phyloP scores from a whole-genome alignment of 1,284 basidiomycete species.

The Puccinia triticina region DNA sequence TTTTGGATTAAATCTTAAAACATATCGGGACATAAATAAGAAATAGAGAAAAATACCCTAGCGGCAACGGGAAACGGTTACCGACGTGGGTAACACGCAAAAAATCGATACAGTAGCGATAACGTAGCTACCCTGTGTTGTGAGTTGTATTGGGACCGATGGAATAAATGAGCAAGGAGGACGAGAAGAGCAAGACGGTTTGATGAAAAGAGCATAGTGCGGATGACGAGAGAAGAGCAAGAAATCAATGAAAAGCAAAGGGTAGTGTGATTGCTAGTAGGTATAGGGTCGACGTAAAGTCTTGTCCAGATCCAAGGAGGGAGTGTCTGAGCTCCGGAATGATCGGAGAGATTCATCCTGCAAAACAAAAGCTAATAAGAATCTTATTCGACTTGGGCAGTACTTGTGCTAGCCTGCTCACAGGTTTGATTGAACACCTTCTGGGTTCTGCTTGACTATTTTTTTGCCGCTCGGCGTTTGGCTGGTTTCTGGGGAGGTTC shows the following conservation, averaged over 20 bases:
- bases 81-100: no score
- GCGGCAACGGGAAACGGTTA: no score
- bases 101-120: no score
- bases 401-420: not conserved
- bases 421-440: not conserved
- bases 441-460: not conserved
- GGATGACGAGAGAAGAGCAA: slow-evolving; percentile 12
- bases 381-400: slow-evolving; percentile 2
- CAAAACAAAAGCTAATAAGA: slow-evolving; percentile 9
- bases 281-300: not conserved
- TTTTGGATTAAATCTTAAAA: no score
- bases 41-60: no score
- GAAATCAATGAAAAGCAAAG: slow-evolving; percentile 14
- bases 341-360: slow-evolving; percentile 1
- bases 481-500: no score
- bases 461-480: no score
- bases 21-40: no score
- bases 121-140: no score
- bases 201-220: slow-evolving; percentile 7
- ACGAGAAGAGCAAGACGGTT: not conserved
- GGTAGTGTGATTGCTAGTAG: not conserved
- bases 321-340: slow-evolving; percentile 6
- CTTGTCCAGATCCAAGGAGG: slow-evolving; percentile 1
- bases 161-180: slow-evolving; percentile 16
- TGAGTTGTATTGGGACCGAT: slow-evolving; percentile 4